Base-by-base conservation (phyloP, 768 basidiomycete genomes). In the Suillus clintonianus region DNA sequence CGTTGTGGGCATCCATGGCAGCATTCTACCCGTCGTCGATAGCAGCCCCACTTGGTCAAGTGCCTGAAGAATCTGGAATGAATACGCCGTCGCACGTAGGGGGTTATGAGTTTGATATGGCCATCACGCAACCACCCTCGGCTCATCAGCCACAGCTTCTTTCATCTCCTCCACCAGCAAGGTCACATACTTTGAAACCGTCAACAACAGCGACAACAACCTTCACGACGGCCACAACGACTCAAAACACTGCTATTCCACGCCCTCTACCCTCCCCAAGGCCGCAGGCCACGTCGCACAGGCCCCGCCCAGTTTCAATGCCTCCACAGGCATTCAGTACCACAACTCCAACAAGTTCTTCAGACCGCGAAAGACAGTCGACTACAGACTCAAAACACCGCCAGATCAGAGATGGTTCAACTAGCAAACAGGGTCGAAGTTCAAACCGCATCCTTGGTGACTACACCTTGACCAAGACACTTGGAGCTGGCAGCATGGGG, bases 401-500 rank as follows among this genome's bases (percentile, higher is more conserved):
- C 55, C 70, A 70, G 39, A 67, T 65, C 72, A 72, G 76, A 60
- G 72, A 77, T 41, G 73, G 66, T 56, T 72, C 78, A 27, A 65
- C 79, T 1, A 64, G 73, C 69, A 70, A 77, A 69, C 81, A 66
- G 71, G 75, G 74, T 65, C 76, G 74, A 71, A 70, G 60, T 47
- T 64, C 73, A 54, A 70, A 80, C 69, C 78, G 90, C 77, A 82
- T 94, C 63, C 82, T 99, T 17, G 97, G 96, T 37, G 95, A 98
- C 74, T 99, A 97, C 80, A 92, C 92, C 64, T 86, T 99, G 69
- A 92, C 92, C 72, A 99, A 98, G 85, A 97, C 97, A 5, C 84
- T 99, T 47, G 97, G 97, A 30, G 97, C 96, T 24, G 97, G 97
- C 42, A 95, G 92, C 75, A 99, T 99, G 97, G 97, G 97, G 68